Base-by-base conservation (phyloP, 495 filamentous ascomycete species). In the Penicillium steckii region DNA sequence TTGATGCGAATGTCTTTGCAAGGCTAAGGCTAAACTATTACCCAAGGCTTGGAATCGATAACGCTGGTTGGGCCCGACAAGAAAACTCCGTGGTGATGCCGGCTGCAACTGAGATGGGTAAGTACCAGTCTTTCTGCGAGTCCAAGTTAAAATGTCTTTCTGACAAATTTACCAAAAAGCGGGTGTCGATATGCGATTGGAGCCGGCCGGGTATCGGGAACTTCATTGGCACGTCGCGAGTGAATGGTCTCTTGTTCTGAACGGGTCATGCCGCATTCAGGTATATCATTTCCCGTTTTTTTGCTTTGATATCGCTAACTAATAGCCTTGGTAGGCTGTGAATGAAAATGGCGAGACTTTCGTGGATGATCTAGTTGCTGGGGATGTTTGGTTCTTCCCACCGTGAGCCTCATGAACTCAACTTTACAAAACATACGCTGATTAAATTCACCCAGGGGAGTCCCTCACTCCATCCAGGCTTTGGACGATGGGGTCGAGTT, bases 151-250 rank as follows among this genome's bases (percentile, higher is more conserved):
- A 37, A 15, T 2, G 8, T 8, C 15, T 37, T n/a, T 15, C 33
- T 37, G 18, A 37, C 18, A 3, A 19, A 19, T 15, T 6, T 15
- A 8, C 33, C n/a, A n/a, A 37, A 37, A 37, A 37, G 86, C 88
- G 1, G 88, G 88, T 44, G 88, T 91, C 1, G 81, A 91, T 57
- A 91, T 91, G 88, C 78, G 86, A 23, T 79, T 91, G 3, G 81
- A 80, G 40, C 79, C 83, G 3, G 70, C 78, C 32, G 84, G 76
- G 0, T 88, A 88, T 55, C 79, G 86, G 2, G 86, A 90, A 54
- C 70, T 90, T 18, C 86, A 90, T 60, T 89, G 86, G 86, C 86
- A 90, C 55, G 82, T 82, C 15, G 82, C 85, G 0, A 72, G 65
- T 46, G 85, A 90, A 60, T 88, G 86, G 86, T 77, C 81, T 1